phyloP scores from a whole-genome alignment of 768 basidiomycete species.

The Lactarius hatsudake region DNA sequence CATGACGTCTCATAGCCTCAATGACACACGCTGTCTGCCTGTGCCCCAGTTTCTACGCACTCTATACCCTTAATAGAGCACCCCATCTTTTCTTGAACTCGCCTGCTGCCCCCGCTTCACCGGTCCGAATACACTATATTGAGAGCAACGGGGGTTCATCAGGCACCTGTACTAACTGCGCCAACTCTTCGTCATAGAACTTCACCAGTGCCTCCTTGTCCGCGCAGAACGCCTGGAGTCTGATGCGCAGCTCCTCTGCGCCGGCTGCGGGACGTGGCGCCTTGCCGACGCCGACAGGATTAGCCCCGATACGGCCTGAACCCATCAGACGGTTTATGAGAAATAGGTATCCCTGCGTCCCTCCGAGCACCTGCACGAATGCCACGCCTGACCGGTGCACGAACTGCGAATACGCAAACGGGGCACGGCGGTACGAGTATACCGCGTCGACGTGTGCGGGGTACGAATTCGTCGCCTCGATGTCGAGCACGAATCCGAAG shows the following conservation, averaged over 20 bases:
- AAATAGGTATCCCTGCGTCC: conserved; percentile 78
- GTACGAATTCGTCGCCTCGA: conserved; percentile 76
- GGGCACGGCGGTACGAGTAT: conserved; percentile 83
- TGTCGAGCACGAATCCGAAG: conserved; percentile 80
- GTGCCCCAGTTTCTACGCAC: neutral
- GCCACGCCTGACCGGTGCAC: conserved; percentile 88
- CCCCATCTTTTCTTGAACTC: neutral
- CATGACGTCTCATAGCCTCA: conserved; percentile 50
- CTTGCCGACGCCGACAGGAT: conserved; percentile 21
- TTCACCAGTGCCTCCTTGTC: conserved; percentile 35
- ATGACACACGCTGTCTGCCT: neutral
- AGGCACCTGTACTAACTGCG: conserved; percentile 19
- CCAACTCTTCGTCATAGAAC: conserved; percentile 33
- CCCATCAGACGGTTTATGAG: conserved; percentile 85
- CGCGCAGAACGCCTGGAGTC: conserved; percentile 39
- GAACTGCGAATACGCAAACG: conserved; percentile 84
- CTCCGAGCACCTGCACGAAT: conserved; percentile 85
- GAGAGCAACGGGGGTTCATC: conserved; percentile 27
- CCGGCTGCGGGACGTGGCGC: conserved; percentile 33
- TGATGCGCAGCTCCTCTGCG: conserved; percentile 35
- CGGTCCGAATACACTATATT: conserved; percentile 13
- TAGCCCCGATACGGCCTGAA: conserved; percentile 57
- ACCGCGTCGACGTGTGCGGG: conserved; percentile 78
- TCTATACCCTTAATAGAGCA: neutral
- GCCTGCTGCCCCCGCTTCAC: neutral